Base-by-base conservation (phyloP, 768 basidiomycete species). In the Mycena sanguinolenta region DNA sequence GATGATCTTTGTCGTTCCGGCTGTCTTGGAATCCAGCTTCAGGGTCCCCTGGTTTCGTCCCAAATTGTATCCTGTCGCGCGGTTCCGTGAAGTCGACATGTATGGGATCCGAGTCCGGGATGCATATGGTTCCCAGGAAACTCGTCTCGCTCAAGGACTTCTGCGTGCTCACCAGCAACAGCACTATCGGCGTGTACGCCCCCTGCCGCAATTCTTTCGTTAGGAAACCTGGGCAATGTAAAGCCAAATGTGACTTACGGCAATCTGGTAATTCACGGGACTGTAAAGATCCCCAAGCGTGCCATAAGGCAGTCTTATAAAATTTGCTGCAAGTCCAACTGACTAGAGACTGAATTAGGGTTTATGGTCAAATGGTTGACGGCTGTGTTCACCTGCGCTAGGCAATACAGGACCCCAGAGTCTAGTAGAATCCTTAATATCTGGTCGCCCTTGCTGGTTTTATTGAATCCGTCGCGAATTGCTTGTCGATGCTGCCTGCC, bases 161-260 rank as follows among this genome's bases (percentile, higher is more conserved):
- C 50, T 68, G 58, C 32, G 21, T 65, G 62, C 58, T 68, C 7
- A 61, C 67, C 16, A 68, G 58, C 4, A 72, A 52, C 36, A 72
- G 36, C 23, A 72, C 58, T 17, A 72, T 57, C 14, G 71, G 62
- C 19, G 71, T 52, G 54, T 72, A 68, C 14, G 67, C 67, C 16
- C 71, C 67, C 70, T 71, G 55, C 34, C 3, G n/a, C 5, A 21
- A 50, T 44, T 44, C 28, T 50, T 59, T 3, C 36, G 34, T 13
- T n/a, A n/a, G n/a, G n/a, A n/a, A 53, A 46, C 13, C 21, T 19
- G 42, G 27, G 25, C 2, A 10, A 54, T 19, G 23, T 12, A 12
- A 58, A 46, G 6, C 32, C 9, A 12, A 23, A 55, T 34, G 54
- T 8, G 34, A 25, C 55, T 5, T 58, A 69, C 67, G 3, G 67